These are phyloP conservation scores for Pittosporum tobira DNA, from an alignment of 129 eudicot species.

Conservation along the genomic window DNA sequence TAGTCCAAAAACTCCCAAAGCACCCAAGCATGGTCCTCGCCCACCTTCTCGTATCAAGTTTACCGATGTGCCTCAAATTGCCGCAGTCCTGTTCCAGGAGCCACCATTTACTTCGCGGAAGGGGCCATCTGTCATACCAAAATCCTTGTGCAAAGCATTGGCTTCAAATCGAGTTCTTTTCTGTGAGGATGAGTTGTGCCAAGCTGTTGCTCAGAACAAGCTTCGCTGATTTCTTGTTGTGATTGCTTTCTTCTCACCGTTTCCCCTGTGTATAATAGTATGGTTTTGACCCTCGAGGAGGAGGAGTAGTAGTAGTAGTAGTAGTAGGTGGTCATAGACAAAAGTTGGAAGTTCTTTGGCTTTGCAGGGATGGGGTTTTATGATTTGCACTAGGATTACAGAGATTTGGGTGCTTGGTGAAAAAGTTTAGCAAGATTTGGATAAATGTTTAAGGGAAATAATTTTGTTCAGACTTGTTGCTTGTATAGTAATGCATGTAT, in stretches of 20 bases:
- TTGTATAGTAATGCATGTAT: slow-evolving; percentile 13
- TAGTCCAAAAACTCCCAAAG: slow-evolving; percentile 79
- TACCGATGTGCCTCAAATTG: slow-evolving; percentile 75
- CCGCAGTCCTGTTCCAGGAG: slow-evolving; percentile 91
- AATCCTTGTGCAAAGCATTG: slow-evolving; percentile 71
- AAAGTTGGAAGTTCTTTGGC: slow-evolving; percentile 26
- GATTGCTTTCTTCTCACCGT: background rate
- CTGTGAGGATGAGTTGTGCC: slow-evolving; percentile 95
- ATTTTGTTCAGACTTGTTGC: background rate
- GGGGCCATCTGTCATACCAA: slow-evolving; percentile 59
- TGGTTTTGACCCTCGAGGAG: slow-evolving; percentile 10
- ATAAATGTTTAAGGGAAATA: slow-evolving; percentile 8
- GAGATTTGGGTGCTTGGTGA: background rate
- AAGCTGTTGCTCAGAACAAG: slow-evolving; percentile 96
- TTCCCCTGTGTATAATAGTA: slow-evolving; percentile 20
- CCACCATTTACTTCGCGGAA: slow-evolving; percentile 48
- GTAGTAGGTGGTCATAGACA: slow-evolving; percentile 3
- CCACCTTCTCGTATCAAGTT: slow-evolving; percentile 79
- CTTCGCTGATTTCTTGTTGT: slow-evolving; percentile 39
- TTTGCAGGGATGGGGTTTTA: slow-evolving; percentile 1
- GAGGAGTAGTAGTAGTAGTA: background rate
- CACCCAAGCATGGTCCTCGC: slow-evolving; percentile 90
- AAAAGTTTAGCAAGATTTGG: background rate
- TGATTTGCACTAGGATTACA: slow-evolving; percentile 8
- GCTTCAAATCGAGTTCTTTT: slow-evolving; percentile 78